Conservation (phyloP, 139 green algal species). For the Zygnema circumcarinatum region DNA sequence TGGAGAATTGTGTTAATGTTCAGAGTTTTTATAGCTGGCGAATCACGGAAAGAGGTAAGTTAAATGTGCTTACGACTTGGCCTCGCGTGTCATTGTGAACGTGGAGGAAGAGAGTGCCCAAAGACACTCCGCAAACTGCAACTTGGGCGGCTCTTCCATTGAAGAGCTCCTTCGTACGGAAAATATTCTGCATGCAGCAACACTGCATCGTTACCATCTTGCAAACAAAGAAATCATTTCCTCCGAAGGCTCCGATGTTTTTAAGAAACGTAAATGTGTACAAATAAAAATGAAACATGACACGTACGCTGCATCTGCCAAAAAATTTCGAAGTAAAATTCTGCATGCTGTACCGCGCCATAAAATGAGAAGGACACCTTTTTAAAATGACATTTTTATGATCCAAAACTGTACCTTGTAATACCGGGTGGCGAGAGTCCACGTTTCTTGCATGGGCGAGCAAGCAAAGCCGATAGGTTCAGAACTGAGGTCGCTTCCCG, state of each 20-base stretch:
- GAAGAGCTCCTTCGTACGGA: constrained; percentile 64
- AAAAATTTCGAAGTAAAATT: neutral
- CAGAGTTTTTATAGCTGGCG: too few species aligned
- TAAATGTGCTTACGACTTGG: constrained; percentile 18
- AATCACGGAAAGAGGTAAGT: too few species aligned
- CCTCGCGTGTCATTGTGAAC: constrained; percentile 26
- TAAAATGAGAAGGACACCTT: neutral
- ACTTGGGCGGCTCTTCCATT: constrained; percentile 50
- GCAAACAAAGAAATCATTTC: neutral
- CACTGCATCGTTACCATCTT: neutral
- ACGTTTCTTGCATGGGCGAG: constrained; percentile 6
- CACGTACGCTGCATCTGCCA: neutral
- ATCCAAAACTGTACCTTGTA: constrained; percentile 14
- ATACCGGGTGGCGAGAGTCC: constrained; percentile 17
- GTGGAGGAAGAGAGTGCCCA: constrained; percentile 52
- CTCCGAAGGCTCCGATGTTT: neutral
- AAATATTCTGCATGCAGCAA: constrained; percentile 46
- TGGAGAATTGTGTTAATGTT: neutral
- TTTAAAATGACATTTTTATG: neutral
- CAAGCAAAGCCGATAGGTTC: neutral
- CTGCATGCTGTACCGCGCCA: neutral
- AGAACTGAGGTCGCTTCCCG: neutral
- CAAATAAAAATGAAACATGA: constrained; percentile 1
- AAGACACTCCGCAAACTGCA: constrained; percentile 16
- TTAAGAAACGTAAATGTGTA: neutral